Base-by-base conservation (phyloP, 768 basidiomycete genomes). In the Lactifluus echinatus region DNA sequence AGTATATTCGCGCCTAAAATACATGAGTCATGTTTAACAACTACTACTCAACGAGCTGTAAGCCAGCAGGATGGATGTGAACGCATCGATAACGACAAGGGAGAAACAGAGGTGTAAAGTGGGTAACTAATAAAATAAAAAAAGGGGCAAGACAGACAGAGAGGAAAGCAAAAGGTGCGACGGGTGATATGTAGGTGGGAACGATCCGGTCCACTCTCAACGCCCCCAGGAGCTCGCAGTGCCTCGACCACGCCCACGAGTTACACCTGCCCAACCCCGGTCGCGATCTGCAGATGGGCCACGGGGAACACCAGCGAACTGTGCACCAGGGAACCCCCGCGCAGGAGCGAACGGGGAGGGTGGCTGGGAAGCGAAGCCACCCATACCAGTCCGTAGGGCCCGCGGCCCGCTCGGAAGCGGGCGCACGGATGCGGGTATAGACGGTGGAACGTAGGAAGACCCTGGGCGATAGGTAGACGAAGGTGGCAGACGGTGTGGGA, bases 371-470 rank as follows among this genome's bases (percentile, higher is more conserved):
- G 40, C 21, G 23, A 53, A 53, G 8, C 47, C 55, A 10, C 46
- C 49, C 55, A 63, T n/a, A 1, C 62, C 52, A 1, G 53, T 56
- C 3, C 63, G 56, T 10, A 63, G 50, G 12, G 63, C 63, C 7
- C 63, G 60, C 3, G 63, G 63, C 15, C 63, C 63, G 8, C 60
- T 62, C 19, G 63, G 63, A 31, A 62, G 51, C 37, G 60, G 63
- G 21, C 60, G 60, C 33, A 61, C 53, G 11, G 61, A 48, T 5
- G 42, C 19, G 12, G 59, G 54, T 26, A 59, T 48, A 23, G 54
- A 55, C 8, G 61, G 58, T 24, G 58, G 58, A 4, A 59, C 48
- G 24, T 60, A 55, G 14, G 50, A 55, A 11, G 49, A 54, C 8
- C 59, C 57, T 0, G 61, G 57, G 49, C 61, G 57, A 39, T 60